Percentiles rank a stretch among this genome's conserved stretches.
These are phyloP conservation scores for Suillus brevipes DNA, from an alignment of 768 basidiomycete genomes.

Conservation along the genomic window DNA sequence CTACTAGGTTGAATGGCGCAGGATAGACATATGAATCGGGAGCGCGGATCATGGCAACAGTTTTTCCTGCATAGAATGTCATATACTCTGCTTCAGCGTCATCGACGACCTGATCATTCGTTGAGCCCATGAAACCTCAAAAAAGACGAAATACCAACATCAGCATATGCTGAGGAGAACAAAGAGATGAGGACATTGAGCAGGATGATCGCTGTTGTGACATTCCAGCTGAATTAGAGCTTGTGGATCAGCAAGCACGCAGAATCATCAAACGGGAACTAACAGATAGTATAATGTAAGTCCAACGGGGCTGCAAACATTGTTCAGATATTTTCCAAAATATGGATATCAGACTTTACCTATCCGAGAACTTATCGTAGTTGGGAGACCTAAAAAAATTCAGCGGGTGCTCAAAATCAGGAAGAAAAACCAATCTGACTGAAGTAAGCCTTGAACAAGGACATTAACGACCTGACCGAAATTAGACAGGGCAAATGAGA, in stretches of 20 bases:
- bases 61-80: conserved; percentile 87
- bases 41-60: conserved; percentile 80
- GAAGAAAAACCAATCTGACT: conserved; percentile 44
- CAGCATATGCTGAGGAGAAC: conserved; percentile 89
- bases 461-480: conserved; percentile 59
- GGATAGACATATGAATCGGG: conserved; percentile 84
- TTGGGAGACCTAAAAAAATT: conserved; percentile 55
- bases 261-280: conserved; percentile 23
- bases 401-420: conserved; percentile 3
- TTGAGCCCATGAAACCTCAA: conserved; percentile 1
- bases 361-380: conserved; percentile 55
- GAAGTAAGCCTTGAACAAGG: conserved; percentile 79
- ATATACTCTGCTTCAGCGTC: conserved; percentile 91
- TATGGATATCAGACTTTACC: conserved; percentile 34
- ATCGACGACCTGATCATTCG: conserved; percentile 58
- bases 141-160: conserved; percentile 48
- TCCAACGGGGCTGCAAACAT: conserved; percentile 47
- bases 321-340: neutral
- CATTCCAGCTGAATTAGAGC: conserved; percentile 64
- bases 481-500: conserved; percentile 6
- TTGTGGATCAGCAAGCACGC: conserved; percentile 8
- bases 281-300: conserved; percentile 80
- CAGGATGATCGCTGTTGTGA: conserved; percentile 78
- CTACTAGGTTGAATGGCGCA: conserved; percentile 90
- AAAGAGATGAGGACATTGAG: conserved; percentile 95